These are phyloP conservation scores for Simplicillium sp. DNA, from an alignment of 2,329 filamentous ascomycete genomes.

Conservation along the genomic window DNA sequence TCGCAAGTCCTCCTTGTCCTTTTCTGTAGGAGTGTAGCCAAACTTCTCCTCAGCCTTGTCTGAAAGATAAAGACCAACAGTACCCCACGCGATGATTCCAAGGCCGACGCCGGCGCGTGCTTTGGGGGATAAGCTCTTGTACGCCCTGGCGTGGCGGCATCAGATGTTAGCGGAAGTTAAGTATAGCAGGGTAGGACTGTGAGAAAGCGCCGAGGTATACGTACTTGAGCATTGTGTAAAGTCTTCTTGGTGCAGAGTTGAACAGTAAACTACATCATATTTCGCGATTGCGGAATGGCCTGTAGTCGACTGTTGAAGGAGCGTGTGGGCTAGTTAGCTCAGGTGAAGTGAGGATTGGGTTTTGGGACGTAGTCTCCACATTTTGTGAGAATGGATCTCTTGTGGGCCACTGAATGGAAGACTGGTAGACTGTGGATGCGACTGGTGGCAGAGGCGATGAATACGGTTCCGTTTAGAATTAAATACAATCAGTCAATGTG, in stretches of 20 bases:
- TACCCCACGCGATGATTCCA: conserved; percentile 68
- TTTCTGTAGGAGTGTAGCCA: conserved; percentile 61
- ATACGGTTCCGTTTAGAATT: too few species aligned
- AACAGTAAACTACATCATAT: too few species aligned
- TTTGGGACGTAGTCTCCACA: too few species aligned
- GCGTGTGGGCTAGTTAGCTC: too few species aligned
- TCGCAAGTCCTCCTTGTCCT: conserved; percentile 61
- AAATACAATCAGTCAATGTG: too few species aligned
- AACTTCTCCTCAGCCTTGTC: conserved; percentile 65
- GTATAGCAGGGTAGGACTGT: neutral
- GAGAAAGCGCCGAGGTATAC: neutral
- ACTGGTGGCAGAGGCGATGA: too few species aligned
- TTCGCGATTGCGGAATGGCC: too few species aligned
- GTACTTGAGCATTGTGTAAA: neutral
- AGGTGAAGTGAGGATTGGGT: too few species aligned
- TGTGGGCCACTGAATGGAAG: too few species aligned
- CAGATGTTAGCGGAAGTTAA: neutral
- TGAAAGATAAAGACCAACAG: conserved; percentile 61
- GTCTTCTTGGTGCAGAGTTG: neutral
- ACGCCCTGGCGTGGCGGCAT: conserved; percentile 42
- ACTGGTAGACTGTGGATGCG: too few species aligned
- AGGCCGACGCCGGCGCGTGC: conserved; percentile 64
- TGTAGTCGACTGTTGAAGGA: too few species aligned
- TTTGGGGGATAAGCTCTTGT: conserved; percentile 60
- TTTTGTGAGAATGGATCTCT: too few species aligned